Percentiles rank a stretch among this genome's conserved stretches.
Conservation (phyloP, 192 early-diverging fungal genomes). For the Entomortierella beljakovae region DNA sequence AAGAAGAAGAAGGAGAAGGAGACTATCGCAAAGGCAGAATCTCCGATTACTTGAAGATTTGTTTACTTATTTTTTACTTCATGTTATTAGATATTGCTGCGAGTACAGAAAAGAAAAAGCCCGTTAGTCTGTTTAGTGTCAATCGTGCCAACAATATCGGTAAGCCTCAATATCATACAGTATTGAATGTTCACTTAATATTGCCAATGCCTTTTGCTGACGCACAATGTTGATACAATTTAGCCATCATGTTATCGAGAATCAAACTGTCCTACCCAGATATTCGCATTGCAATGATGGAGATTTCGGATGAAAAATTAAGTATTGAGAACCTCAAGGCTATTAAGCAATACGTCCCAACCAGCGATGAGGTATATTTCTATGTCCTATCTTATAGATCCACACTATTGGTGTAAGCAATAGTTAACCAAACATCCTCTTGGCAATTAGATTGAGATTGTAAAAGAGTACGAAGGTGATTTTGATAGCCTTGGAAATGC, state of each 20-base stretch:
- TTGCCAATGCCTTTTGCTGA: background rate
- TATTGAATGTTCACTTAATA: background rate
- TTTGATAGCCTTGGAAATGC: slow-evolving; percentile 62
- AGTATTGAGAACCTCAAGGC: slow-evolving; percentile 64
- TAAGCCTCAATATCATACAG: slow-evolving; percentile 4
- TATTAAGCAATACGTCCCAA: slow-evolving; percentile 67
- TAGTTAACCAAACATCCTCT: background rate
- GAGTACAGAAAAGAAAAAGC: slow-evolving; percentile 42
- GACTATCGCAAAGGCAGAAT: too few species aligned
- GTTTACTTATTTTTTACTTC: background rate
- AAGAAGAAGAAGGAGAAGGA: too few species aligned
- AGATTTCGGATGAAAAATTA: slow-evolving; percentile 64
- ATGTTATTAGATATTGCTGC: slow-evolving; percentile 1
- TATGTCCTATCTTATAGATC: background rate
- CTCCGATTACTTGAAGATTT: too few species aligned
- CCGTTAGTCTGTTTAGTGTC: slow-evolving; percentile 61
- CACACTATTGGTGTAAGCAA: background rate
- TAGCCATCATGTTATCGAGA: slow-evolving; percentile 67
- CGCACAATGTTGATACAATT: background rate
- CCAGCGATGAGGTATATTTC: slow-evolving; percentile 58
- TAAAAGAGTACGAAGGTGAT: slow-evolving; percentile 63
- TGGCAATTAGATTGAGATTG: slow-evolving; percentile 54
- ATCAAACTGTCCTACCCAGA: slow-evolving; percentile 65
- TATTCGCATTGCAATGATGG: slow-evolving; percentile 64
- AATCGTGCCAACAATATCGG: slow-evolving; percentile 71